Conservation (phyloP, 805 yeast genomes). For the Ogataea wickerhamii region DNA sequence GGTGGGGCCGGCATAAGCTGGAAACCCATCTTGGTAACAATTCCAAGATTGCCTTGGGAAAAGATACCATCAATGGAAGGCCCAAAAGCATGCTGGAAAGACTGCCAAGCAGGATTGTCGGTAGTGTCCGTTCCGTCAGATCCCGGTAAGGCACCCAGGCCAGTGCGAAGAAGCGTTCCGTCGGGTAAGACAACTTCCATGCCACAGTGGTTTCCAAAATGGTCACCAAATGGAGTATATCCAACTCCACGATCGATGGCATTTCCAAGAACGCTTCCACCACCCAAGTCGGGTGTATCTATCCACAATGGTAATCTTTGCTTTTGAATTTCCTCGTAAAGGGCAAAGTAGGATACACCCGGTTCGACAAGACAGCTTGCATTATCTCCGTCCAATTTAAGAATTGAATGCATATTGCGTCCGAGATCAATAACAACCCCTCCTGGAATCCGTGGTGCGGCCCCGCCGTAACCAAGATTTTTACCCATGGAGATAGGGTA, state of each 20-base stretch:
- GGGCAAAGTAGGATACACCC: background rate
- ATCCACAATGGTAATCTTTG: background rate
- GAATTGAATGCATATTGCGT: background rate
- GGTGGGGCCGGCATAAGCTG: constrained; percentile 1
- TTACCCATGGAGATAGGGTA: background rate
- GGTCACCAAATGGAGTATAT: background rate
- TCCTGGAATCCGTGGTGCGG: constrained; percentile 1
- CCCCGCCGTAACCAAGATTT: background rate
- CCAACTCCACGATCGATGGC: background rate
- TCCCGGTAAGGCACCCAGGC: constrained; percentile 1
- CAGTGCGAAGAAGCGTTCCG: background rate
- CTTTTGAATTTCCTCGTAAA: background rate
- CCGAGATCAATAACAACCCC: background rate
- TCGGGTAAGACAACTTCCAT: constrained; percentile 1
- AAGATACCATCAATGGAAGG: constrained; percentile 1
- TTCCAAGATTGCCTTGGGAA: constrained; percentile 1
- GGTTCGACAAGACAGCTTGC: constrained; percentile 1
- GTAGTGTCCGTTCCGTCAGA: constrained; percentile 1
- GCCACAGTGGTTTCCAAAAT: background rate
- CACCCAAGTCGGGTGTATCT: constrained; percentile 1
- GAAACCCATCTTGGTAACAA: constrained; percentile 1
- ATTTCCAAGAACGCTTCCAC: background rate
- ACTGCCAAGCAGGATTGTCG: constrained; percentile 2
- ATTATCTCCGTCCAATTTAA: background rate
- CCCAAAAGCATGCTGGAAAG: constrained; percentile 1